Percentiles rank a stretch among this genome's conserved stretches.
These are phyloP conservation scores for Herpotrichia juniperi DNA, from an alignment of 2,329 filamentous ascomycete species.

Conservation along the genomic window DNA sequence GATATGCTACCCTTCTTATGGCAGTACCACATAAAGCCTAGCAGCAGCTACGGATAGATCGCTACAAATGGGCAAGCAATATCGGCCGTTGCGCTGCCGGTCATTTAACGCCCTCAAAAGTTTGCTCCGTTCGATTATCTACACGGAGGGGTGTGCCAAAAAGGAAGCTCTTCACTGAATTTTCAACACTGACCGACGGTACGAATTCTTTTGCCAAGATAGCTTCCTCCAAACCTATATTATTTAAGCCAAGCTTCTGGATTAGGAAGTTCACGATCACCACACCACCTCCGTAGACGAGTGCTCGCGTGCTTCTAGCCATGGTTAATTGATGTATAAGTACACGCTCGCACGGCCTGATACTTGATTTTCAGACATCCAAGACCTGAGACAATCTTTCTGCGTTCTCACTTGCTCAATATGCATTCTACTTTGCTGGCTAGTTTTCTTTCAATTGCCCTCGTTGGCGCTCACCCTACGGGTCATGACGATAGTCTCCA, in stretches of 20 bases:
- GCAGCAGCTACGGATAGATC: background rate
- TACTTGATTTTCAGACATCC: background rate
- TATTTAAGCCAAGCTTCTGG: background rate
- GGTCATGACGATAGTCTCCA: background rate
- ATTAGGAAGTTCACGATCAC: background rate
- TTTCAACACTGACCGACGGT: background rate
- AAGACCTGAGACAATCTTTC: background rate
- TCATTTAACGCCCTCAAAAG: background rate
- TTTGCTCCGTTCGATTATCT: background rate
- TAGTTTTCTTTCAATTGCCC: background rate
- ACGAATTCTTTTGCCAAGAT: background rate
- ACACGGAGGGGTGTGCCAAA: background rate
- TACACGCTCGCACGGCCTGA: background rate
- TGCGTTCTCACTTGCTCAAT: background rate
- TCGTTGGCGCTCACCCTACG: background rate
- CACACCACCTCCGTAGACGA: conserved; percentile 1
- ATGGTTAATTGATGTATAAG: background rate
- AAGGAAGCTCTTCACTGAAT: background rate
- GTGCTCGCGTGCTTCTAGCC: background rate
- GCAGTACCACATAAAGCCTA: background rate
- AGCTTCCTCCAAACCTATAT: background rate
- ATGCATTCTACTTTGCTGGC: background rate
- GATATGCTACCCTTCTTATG: background rate
- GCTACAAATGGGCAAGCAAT: background rate
- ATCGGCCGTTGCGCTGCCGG: background rate